These are phyloP conservation scores for Blastobotrys peoriensis DNA, from an alignment of 805 yeast genomes.

Conservation along the genomic window DNA sequence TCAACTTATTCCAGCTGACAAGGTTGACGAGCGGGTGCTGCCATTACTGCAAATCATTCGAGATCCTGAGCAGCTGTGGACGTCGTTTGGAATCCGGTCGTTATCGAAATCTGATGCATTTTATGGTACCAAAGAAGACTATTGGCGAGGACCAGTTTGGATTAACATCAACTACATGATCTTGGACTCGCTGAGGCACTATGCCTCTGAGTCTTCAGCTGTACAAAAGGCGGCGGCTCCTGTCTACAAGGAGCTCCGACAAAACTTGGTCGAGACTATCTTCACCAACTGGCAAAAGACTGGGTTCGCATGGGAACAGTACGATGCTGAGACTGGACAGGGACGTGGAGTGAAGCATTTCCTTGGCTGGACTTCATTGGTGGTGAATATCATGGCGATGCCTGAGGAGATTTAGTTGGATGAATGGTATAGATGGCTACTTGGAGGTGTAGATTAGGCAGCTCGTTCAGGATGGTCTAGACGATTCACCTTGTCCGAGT, in stretches of 20 bases:
- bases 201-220: slow-evolving; percentile 33
- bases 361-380: slow-evolving; percentile 89
- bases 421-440: not conserved
- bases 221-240: slow-evolving; percentile 37
- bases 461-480: not conserved
- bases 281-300: slow-evolving; percentile 63
- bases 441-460: too few relatives aligned
- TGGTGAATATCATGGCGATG: slow-evolving; percentile 77
- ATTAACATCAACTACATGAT: slow-evolving; percentile 80
- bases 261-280: slow-evolving; percentile 62
- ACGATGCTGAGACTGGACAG: slow-evolving; percentile 67
- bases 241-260: slow-evolving; percentile 55
- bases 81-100: slow-evolving; percentile 74
- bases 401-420: slow-evolving; percentile 39
- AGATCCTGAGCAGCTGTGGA: slow-evolving; percentile 72
- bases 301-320: slow-evolving; percentile 89
- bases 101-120: slow-evolving; percentile 58
- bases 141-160: slow-evolving; percentile 97
- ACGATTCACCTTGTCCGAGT: not conserved
- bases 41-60: slow-evolving; percentile 51
- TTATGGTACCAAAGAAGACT: slow-evolving; percentile 78
- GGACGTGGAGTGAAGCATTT: slow-evolving; percentile 84
- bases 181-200: slow-evolving; percentile 61
- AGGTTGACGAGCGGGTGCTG: slow-evolving; percentile 9
- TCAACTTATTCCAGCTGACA: slow-evolving; percentile 51